Conservation (phyloP, 768 basidiomycete species). For the Tylopilus sp. region DNA sequence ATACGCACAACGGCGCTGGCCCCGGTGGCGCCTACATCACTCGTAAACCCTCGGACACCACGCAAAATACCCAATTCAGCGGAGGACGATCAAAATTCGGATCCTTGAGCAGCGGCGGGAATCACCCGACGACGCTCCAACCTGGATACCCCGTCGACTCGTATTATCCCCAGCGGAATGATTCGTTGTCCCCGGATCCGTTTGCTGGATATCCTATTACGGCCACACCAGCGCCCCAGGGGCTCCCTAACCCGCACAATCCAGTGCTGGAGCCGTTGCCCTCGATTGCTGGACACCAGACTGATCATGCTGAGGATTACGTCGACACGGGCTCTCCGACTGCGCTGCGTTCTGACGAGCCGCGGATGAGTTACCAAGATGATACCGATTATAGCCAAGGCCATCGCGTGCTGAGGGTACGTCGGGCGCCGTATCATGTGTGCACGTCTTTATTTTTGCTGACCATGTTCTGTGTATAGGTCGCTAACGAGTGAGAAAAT, state of each 20-base stretch:
- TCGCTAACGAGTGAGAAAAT: constrained; percentile 17
- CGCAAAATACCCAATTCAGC: constrained; percentile 25
- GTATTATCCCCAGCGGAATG: constrained; percentile 22
- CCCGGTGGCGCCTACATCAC: constrained; percentile 9
- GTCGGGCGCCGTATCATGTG: constrained; percentile 7
- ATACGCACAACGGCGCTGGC: background rate
- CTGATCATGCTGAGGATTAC: constrained; percentile 12
- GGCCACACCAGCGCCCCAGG: background rate
- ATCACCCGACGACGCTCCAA: constrained; percentile 18
- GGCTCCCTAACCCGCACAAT: constrained; percentile 23
- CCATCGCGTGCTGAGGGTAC: constrained; percentile 26
- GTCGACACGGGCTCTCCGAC: constrained; percentile 5
- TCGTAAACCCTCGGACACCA: constrained; percentile 25
- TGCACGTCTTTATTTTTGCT: background rate
- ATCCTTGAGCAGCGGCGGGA: constrained; percentile 13
- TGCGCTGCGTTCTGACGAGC: constrained; percentile 14
- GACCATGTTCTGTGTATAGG: constrained; percentile 1
- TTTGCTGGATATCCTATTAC: constrained; percentile 25
- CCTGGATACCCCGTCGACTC: constrained; percentile 26
- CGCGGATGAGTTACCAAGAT: constrained; percentile 30
- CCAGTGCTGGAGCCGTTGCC: background rate
- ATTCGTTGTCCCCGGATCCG: constrained; percentile 23
- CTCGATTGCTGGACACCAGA: constrained; percentile 10
- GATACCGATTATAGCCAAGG: constrained; percentile 28
- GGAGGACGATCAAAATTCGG: constrained; percentile 21